Evolutionary conservation across 2,329 filamentous ascomycete species (phyloP).

Genomic region (Hansfordia pulvinata): DNA sequence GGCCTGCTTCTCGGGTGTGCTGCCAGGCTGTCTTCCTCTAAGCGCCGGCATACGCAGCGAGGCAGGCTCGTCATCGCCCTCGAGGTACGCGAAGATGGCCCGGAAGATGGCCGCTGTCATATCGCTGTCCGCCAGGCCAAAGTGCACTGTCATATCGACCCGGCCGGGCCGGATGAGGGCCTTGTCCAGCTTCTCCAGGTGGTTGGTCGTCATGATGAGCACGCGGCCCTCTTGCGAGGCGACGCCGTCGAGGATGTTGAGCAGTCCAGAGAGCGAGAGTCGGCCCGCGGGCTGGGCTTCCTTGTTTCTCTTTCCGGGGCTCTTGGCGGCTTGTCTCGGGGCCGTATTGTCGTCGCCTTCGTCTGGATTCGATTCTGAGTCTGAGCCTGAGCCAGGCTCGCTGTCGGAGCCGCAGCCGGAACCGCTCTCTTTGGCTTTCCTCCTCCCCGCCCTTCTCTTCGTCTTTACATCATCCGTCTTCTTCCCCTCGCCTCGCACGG

Average conservation of each 20-base stretch:
- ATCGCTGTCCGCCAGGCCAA: slow-evolving; percentile 35
- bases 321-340: too few species aligned
- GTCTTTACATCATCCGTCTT: too few species aligned
- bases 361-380: too few species aligned
- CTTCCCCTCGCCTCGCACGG: slow-evolving; percentile 9
- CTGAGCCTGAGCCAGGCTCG: slow-evolving; percentile 5
- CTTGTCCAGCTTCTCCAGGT: slow-evolving; percentile 45
- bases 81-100: slow-evolving; percentile 40
- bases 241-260: slow-evolving; percentile 71
- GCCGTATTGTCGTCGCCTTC: too few species aligned
- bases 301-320: too few species aligned
- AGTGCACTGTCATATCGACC: slow-evolving; percentile 45
- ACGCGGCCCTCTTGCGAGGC: slow-evolving; percentile 50
- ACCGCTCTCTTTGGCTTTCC: slow-evolving; percentile 11
- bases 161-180: slow-evolving; percentile 49
- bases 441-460: too few species aligned
- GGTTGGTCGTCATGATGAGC: slow-evolving; percentile 54
- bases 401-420: slow-evolving; percentile 11
- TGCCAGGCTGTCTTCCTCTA: too few species aligned
- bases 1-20: slow-evolving; percentile 7
- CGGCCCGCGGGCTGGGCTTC: slow-evolving; percentile 14
- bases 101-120: slow-evolving; percentile 43
- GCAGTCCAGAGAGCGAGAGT: slow-evolving; percentile 60
- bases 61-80: slow-evolving; percentile 27
- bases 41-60: too few species aligned